Evolutionary conservation across 2,329 filamentous ascomycete species (phyloP).

Genomic region (Septoria petroselini): DNA sequence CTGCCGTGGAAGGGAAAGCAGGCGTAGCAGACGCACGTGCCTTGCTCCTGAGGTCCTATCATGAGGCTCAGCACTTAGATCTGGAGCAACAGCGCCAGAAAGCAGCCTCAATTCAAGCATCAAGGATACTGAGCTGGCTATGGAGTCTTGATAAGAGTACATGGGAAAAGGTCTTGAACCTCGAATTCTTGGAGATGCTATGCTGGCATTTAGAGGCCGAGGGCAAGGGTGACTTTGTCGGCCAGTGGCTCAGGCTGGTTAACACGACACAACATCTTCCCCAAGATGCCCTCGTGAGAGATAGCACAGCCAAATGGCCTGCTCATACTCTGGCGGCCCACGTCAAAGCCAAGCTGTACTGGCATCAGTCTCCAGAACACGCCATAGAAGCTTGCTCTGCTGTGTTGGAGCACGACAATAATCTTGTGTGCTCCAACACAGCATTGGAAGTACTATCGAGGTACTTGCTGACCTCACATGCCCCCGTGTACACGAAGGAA

Average conservation of each 20-base stretch:
- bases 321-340: neutral
- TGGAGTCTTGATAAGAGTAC: neutral
- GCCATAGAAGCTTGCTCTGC: too few species aligned
- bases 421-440: too few species aligned
- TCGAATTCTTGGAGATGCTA: neutral
- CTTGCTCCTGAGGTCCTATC: neutral
- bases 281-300: neutral
- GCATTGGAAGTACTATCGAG: too few species aligned
- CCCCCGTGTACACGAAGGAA: too few species aligned
- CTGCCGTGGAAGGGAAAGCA: neutral
- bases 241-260: neutral
- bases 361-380: too few species aligned
- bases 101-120: neutral
- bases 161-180: neutral
- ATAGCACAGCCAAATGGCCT: neutral
- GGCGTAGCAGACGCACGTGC: neutral
- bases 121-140: neutral
- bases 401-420: too few species aligned
- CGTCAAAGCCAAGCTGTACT: too few species aligned
- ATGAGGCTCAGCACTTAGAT: neutral
- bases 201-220: neutral
- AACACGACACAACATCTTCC: neutral
- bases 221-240: neutral
- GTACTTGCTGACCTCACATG: too few species aligned
- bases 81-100: neutral